These are phyloP conservation scores for Aphanocladium album DNA, from an alignment of 2,329 filamentous ascomycete species.

Conservation along the genomic window DNA sequence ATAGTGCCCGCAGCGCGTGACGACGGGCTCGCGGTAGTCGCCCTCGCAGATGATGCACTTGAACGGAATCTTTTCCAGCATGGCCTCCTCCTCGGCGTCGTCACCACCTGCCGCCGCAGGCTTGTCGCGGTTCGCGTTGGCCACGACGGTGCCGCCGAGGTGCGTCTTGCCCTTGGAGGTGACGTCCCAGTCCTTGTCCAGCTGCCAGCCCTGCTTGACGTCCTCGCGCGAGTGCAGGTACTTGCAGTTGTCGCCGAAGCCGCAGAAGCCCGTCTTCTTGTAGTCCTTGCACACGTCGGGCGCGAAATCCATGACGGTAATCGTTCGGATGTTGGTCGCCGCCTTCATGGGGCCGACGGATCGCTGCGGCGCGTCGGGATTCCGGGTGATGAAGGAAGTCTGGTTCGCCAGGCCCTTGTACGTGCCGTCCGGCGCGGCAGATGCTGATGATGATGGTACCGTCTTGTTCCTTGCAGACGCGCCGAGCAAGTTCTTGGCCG, in stretches of 20 bases:
- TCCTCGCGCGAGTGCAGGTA: slow-evolving; percentile 72
- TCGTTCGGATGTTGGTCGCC: slow-evolving; percentile 81
- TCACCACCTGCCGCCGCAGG: slow-evolving; percentile 31
- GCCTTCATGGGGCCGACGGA: slow-evolving; percentile 83
- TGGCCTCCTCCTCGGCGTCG: slow-evolving; percentile 57
- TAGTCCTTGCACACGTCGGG: slow-evolving; percentile 96
- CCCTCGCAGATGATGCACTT: slow-evolving; percentile 82
- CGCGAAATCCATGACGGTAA: slow-evolving; percentile 85
- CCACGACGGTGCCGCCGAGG: slow-evolving; percentile 55
- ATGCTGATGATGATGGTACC: slow-evolving; percentile 19
- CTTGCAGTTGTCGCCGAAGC: slow-evolving; percentile 67
- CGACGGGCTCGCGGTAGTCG: slow-evolving; percentile 71
- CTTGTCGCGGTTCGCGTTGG: slow-evolving; percentile 49
- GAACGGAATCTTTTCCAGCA: slow-evolving; percentile 82
- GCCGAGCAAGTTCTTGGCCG: slow-evolving; percentile 52
- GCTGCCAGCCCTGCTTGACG: slow-evolving; percentile 89
- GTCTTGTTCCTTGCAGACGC: slow-evolving; percentile 27
- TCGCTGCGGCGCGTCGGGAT: slow-evolving; percentile 64
- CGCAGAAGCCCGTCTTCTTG: slow-evolving; percentile 62
- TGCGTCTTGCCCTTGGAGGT: slow-evolving; percentile 67
- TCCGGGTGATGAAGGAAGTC: slow-evolving; percentile 72
- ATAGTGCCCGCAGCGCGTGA: slow-evolving; percentile 92
- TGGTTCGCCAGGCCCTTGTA: slow-evolving; percentile 74
- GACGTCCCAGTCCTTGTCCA: slow-evolving; percentile 91
- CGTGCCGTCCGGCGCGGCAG: slow-evolving; percentile 53